Evolutionary conservation across 2,329 filamentous ascomycete genomes (phyloP), one percentile per base, ranked within the genome.

Genomic region (Alternaria sp.): DNA sequence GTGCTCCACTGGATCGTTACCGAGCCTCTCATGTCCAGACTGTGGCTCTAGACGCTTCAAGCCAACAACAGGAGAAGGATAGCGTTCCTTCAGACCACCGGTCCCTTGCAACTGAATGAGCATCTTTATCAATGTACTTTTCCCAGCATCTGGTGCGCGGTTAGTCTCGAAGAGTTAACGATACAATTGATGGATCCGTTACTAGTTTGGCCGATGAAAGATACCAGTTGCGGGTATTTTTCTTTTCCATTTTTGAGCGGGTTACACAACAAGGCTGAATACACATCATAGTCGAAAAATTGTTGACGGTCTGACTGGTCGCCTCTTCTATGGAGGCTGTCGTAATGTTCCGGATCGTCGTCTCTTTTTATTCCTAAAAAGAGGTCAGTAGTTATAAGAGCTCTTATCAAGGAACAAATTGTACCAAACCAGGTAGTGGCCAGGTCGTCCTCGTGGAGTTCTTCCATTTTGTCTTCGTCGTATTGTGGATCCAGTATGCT

Each of bases 71-170:
- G 68, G 68, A 26, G 64, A 60, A 81, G 2, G n/a, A 70, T 33
- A 77, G 11, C 18, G 20, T n/a, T 12, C n/a, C 72, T 15, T 63
- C 21, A 58, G 23, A 64, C 82, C 77, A 33, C 50, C 58, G 14
- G 21, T 21, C 14, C 33, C 58, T 18, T 23, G 33, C 30, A 21
- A 26, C 76, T 79, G 26, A 44, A 86, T 83, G 11, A 86, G 74
- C 45, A 86, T 72, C 61, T 84, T 85, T 65, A 86, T 84, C 25
- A 86, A 64, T 3, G 82, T 84, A 47, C 83, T 85, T 72, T 86
- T 86, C 2, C 84, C 84, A 20, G 83, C 84, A 43, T 43, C 57
- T 54, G 37, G n/a, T 46, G 44, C 44, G 20, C 23, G 6, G 44
- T 46, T 15, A 46, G 44, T 46, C 12, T 14, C 5, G 11, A 28